phyloP scores from a whole-genome alignment of 2,329 filamentous ascomycete species.

The Coniochaeta pulveracea region DNA sequence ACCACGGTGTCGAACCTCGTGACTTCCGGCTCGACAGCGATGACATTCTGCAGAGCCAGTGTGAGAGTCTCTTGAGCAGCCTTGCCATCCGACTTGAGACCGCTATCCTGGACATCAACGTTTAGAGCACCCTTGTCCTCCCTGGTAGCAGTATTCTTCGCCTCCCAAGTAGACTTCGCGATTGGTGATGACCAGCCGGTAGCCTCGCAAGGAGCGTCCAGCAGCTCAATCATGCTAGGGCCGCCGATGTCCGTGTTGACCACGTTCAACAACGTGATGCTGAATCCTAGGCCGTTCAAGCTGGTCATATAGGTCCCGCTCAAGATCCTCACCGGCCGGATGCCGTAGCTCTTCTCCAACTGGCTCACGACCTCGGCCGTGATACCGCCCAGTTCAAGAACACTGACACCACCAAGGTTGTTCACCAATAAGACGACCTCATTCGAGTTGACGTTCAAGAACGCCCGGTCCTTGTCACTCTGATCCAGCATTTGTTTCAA shows the following conservation, averaged over 20 bases:
- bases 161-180: conserved; percentile 51
- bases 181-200: conserved; percentile 60
- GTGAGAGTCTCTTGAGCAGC: conserved; percentile 39
- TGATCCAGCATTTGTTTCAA: conserved; percentile 56
- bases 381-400: conserved; percentile 62
- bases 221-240: conserved; percentile 53
- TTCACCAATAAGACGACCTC: conserved; percentile 63
- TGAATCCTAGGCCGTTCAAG: conserved; percentile 66
- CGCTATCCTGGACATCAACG: conserved; percentile 28
- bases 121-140: conserved; percentile 23
- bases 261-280: conserved; percentile 57
- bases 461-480: conserved; percentile 58
- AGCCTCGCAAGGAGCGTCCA: conserved; percentile 59
- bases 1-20: conserved; percentile 72
- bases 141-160: conserved; percentile 34
- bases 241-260: conserved; percentile 45
- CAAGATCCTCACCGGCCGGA: conserved; percentile 53
- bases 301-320: conserved; percentile 70
- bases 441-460: conserved; percentile 48
- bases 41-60: conserved; percentile 47
- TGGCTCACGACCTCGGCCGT: conserved; percentile 57
- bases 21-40: conserved; percentile 58
- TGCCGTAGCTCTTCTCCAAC: conserved; percentile 42
- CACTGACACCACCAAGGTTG: conserved; percentile 64
- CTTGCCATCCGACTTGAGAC: conserved; percentile 39